A percentile compares a stretch with the other conserved stretches of the same genome.
Conservation (phyloP, 2,329 filamentous ascomycete genomes). For the Dothidotthia symphoricarpi region DNA sequence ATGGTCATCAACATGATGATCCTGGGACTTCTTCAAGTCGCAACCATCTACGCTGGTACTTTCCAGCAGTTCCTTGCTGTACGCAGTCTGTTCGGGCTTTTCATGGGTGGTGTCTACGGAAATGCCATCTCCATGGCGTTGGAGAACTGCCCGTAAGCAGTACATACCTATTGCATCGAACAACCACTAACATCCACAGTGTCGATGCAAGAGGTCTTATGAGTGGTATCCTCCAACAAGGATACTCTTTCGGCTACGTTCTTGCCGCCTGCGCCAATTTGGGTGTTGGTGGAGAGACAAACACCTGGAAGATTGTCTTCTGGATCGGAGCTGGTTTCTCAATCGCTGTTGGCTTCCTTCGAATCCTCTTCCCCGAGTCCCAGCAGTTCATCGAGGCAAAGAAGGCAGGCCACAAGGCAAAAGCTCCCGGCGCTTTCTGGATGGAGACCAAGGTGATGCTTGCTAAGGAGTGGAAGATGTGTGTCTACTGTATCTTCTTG, state of each 20-base stretch:
- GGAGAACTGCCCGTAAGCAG: constrained; percentile 68
- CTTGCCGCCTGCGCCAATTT: constrained; percentile 74
- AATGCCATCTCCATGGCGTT: constrained; percentile 76
- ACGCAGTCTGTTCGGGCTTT: constrained; percentile 69
- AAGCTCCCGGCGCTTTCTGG: constrained; percentile 59
- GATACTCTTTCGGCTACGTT: constrained; percentile 77
- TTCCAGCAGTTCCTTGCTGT: constrained; percentile 75
- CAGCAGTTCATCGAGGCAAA: constrained; percentile 72
- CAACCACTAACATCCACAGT: constrained; percentile 18
- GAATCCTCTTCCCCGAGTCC: constrained; percentile 70
- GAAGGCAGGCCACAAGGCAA: constrained; percentile 55
- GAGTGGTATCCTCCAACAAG: constrained; percentile 79
- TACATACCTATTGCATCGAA: constrained; percentile 25
- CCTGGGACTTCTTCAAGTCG: constrained; percentile 68
- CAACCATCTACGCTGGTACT: constrained; percentile 71
- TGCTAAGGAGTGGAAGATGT: constrained; percentile 70
- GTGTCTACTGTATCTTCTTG: constrained; percentile 71
- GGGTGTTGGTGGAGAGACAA: constrained; percentile 62
- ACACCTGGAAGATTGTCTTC: constrained; percentile 74
- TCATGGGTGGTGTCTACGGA: constrained; percentile 80
- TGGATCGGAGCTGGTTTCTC: constrained; percentile 69
- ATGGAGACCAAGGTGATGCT: constrained; percentile 68
- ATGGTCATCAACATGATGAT: constrained; percentile 79
- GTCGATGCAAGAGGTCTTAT: constrained; percentile 71
- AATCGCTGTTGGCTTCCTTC: constrained; percentile 65